phyloP scores from a whole-genome alignment of 2,329 filamentous ascomycete genomes.

The Amphichorda felina region DNA sequence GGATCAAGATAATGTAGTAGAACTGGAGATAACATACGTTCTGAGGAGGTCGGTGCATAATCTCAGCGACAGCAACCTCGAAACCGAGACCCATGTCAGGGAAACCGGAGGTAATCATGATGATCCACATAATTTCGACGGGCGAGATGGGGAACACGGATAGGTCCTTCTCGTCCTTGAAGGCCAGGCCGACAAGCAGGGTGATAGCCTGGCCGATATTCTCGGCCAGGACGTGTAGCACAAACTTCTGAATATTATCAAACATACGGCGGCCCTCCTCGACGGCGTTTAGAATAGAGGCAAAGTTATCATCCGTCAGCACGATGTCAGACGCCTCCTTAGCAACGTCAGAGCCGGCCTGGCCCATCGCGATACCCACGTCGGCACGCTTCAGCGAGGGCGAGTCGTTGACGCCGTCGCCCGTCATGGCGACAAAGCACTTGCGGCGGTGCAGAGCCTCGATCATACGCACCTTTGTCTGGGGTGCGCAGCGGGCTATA shows the following conservation, averaged over 20 bases:
- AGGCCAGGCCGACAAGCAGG: constrained; percentile 55
- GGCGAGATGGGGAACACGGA: constrained; percentile 63
- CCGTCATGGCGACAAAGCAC: constrained; percentile 54
- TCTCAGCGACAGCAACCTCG: constrained; percentile 56
- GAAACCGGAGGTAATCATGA: constrained; percentile 65
- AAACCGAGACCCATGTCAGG: constrained; percentile 68
- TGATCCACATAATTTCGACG: constrained; percentile 69
- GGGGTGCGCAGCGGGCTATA: constrained; percentile 53
- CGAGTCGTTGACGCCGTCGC: constrained; percentile 57
- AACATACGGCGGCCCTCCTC: constrained; percentile 55
- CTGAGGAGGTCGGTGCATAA: constrained; percentile 58
- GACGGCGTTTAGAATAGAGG: constrained; percentile 52
- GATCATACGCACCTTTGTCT: constrained; percentile 62
- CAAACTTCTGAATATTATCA: constrained; percentile 59
- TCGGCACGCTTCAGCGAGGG: constrained; percentile 54
- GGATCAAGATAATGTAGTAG: not conserved
- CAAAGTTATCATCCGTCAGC: constrained; percentile 56
- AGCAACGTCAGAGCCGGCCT: constrained; percentile 52
- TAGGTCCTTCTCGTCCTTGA: constrained; percentile 50
- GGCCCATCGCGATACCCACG: constrained; percentile 58
- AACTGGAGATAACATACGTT: constrained; percentile 24
- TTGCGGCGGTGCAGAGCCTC: constrained; percentile 53
- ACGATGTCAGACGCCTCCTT: constrained; percentile 54
- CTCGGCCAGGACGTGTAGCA: constrained; percentile 53
- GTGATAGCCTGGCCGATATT: constrained; percentile 60